A percentile compares a stretch with the other conserved stretches of the same genome.
These are phyloP conservation scores for Golubevia sp. DNA, from an alignment of 1,284 basidiomycete species.

Conservation along the genomic window DNA sequence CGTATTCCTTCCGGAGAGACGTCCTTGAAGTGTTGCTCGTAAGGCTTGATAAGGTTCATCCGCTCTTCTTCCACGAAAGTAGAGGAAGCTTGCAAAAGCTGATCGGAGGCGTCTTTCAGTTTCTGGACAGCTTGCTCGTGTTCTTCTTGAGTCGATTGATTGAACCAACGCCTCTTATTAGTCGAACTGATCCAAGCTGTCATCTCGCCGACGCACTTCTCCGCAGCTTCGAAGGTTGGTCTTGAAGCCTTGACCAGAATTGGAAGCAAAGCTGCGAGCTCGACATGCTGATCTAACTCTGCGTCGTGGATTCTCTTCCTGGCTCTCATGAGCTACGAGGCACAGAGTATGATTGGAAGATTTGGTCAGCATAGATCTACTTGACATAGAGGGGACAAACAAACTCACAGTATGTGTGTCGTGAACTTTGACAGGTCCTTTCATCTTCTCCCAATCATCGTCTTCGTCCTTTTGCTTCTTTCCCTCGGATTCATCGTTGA, in stretches of 20 bases:
- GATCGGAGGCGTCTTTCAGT: conserved; percentile 62
- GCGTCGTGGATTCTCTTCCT: conserved; percentile 61
- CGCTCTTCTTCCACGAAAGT: conserved; percentile 60
- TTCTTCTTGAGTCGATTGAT: conserved; percentile 28
- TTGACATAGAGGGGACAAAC: too few species aligned
- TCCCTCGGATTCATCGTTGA: conserved; percentile 48
- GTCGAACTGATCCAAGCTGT: conserved; percentile 31
- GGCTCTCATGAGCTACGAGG: conserved; percentile 53
- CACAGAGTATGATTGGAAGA: too few species aligned
- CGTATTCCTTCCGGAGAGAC: conserved; percentile 61
- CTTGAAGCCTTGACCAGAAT: conserved; percentile 64
- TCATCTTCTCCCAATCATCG: conserved; percentile 39
- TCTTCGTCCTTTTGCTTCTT: background rate
- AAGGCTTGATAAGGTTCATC: conserved; percentile 9
- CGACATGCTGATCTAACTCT: conserved; percentile 64
- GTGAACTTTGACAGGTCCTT: conserved; percentile 63
- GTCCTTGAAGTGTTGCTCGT: conserved; percentile 1
- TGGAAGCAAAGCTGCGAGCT: conserved; percentile 66
- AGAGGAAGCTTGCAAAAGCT: conserved; percentile 11
- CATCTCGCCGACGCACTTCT: conserved; percentile 59
- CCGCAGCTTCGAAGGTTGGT: conserved; percentile 64
- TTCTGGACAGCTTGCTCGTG: conserved; percentile 25
- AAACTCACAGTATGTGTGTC: conserved; percentile 25
- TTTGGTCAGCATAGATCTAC: too few species aligned
- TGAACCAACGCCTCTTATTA: conserved; percentile 66